Percentiles rank a stretch among this genome's conserved stretches.
These are phyloP conservation scores for Persicaria tinctoria DNA, from an alignment of 148 eudicot species.

Conservation along the genomic window DNA sequence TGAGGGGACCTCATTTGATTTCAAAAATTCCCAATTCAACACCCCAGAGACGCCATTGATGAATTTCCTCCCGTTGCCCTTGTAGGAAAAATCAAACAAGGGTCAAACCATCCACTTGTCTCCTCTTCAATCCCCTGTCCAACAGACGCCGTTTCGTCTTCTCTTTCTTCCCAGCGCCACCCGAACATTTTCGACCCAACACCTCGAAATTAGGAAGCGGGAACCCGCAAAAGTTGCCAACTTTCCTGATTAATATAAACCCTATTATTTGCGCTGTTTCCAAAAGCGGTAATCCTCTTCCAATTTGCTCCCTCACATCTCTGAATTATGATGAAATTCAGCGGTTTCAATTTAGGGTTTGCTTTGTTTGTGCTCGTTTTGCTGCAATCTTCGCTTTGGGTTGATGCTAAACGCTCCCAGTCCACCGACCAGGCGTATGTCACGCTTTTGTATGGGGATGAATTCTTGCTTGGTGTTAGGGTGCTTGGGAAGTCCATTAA, in stretches of 20 bases:
- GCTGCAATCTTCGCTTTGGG: constrained; percentile 16
- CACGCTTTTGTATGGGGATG: constrained; percentile 84
- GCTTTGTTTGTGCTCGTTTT: constrained; percentile 21
- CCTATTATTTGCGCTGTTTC: background rate
- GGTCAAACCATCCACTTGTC: constrained; percentile 11
- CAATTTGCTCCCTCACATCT: background rate
- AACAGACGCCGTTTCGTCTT: background rate
- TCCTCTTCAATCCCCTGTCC: background rate
- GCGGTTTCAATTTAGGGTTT: constrained; percentile 33
- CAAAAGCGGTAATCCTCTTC: constrained; percentile 10
- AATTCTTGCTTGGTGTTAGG: constrained; percentile 77
- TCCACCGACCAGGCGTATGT: constrained; percentile 67
- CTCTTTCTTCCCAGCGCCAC: background rate
- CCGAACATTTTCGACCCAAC: background rate
- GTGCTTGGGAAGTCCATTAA: constrained; percentile 78
- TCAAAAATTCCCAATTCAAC: background rate
- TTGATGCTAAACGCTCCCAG: constrained; percentile 30
- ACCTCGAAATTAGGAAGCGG: background rate
- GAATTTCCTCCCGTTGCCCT: background rate
- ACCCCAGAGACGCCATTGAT: constrained; percentile 9
- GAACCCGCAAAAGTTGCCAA: background rate
- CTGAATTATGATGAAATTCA: constrained; percentile 33
- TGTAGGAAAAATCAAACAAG: constrained; percentile 6
- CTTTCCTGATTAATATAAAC: constrained; percentile 1
- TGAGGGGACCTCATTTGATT: no score